phyloP scores from a whole-genome alignment of 306 rosid species.

The Macrotyloma uniflorum region DNA sequence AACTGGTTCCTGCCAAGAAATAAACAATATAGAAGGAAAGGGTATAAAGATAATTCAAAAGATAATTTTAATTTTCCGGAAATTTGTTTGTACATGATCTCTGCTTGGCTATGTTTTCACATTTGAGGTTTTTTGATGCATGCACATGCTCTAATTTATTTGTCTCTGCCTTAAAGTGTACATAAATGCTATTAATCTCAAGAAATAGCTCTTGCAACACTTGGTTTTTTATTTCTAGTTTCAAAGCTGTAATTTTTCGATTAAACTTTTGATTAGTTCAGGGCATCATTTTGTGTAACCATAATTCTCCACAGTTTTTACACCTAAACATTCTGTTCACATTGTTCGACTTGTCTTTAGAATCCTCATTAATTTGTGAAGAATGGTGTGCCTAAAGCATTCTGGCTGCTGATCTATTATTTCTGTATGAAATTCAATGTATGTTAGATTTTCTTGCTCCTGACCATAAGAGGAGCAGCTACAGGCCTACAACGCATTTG shows the following conservation, averaged over 20 bases:
- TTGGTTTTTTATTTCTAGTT: slow-evolving; percentile 17
- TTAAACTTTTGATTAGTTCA: slow-evolving; percentile 10
- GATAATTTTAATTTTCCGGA: neutral
- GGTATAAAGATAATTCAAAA: slow-evolving; percentile 9
- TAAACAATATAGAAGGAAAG: neutral
- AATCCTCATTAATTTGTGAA: slow-evolving; percentile 28
- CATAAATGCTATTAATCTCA: neutral
- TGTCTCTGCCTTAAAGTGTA: neutral
- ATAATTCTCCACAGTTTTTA: neutral
- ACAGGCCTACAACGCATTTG: neutral
- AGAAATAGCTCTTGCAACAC: slow-evolving; percentile 14
- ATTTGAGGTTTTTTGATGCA: slow-evolving; percentile 26
- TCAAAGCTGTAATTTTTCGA: slow-evolving; percentile 1
- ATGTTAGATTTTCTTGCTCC: slow-evolving; percentile 41
- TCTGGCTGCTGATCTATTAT: slow-evolving; percentile 36
- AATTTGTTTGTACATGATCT: neutral
- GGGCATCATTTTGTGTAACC: slow-evolving; percentile 22
- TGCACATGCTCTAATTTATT: neutral
- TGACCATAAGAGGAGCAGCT: slow-evolving; percentile 35
- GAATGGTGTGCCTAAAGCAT: slow-evolving; percentile 36
- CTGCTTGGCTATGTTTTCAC: slow-evolving; percentile 2
- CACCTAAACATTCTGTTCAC: slow-evolving; percentile 13
- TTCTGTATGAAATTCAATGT: slow-evolving; percentile 26
- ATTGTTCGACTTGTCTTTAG: slow-evolving; percentile 8
- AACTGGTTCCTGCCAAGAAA: slow-evolving; percentile 10